A percentile compares a stretch with the other conserved stretches of the same genome.
Evolutionary conservation across 352 stramenopile genomes (phyloP).

Genomic region (Phytophthora pistaciae): DNA sequence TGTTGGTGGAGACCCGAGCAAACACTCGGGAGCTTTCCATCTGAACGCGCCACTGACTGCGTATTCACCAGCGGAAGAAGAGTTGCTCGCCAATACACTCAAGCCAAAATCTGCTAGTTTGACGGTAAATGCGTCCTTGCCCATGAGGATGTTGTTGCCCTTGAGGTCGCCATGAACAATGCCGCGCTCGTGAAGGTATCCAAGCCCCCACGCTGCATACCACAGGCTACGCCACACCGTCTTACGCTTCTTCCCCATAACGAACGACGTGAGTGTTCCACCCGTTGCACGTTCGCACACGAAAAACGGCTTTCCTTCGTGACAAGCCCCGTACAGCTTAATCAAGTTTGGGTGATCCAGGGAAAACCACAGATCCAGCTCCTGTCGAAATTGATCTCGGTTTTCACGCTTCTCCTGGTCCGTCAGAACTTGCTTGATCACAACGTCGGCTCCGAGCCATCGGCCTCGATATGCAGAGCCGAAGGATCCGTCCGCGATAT

Average conservation of each 20-base stretch:
- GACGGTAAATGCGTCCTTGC: background rate
- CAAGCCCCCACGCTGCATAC: background rate
- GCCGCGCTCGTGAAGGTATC: too few relatives aligned
- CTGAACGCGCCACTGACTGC: conserved; percentile 14
- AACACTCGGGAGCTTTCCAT: conserved; percentile 30
- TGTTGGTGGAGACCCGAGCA: conserved; percentile 6
- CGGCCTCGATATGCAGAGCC: background rate
- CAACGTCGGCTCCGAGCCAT: conserved; percentile 8
- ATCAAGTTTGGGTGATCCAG: conserved; percentile 6
- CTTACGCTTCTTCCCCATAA: background rate
- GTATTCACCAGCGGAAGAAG: background rate
- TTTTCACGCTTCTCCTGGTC: background rate
- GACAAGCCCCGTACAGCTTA: conserved; percentile 11
- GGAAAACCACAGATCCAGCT: conserved; percentile 6
- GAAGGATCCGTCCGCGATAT: background rate
- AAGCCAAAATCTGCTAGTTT: background rate
- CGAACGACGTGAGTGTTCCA: background rate
- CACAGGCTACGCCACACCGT: background rate
- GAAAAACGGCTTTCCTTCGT: background rate
- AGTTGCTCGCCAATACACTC: background rate
- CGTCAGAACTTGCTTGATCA: background rate
- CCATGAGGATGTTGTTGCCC: background rate
- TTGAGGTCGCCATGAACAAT: background rate
- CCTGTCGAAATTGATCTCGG: background rate
- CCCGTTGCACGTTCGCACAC: background rate